phyloP scores from a whole-genome alignment of 306 rosid genomes.

The Clitoria ternatea region DNA sequence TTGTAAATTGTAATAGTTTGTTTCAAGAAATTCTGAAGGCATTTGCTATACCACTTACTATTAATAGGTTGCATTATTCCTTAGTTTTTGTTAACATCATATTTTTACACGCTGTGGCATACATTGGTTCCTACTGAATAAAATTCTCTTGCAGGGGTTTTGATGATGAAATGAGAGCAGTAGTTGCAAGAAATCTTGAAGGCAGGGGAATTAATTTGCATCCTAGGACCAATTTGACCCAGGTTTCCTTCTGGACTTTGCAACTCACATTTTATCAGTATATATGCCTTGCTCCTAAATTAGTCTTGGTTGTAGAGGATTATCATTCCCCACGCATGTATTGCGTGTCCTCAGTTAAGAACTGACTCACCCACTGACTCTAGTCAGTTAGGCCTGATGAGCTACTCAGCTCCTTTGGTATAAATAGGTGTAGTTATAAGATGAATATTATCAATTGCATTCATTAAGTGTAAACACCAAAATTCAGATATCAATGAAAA shows the following conservation, averaged over 20 bases:
- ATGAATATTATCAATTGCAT: too few relatives aligned
- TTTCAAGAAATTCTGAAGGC: neutral
- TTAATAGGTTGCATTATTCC: neutral
- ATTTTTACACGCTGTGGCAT: neutral
- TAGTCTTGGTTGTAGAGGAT: too few relatives aligned
- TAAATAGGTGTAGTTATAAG: too few relatives aligned
- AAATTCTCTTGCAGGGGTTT: slow-evolving; percentile 66
- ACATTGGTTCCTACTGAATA: neutral
- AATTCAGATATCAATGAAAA: too few relatives aligned
- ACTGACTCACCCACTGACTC: too few relatives aligned
- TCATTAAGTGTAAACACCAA: too few relatives aligned
- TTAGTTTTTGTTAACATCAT: neutral
- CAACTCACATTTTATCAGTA: neutral
- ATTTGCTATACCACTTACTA: neutral
- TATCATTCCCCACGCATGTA: too few relatives aligned
- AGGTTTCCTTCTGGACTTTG: slow-evolving; percentile 38
- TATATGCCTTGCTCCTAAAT: too few relatives aligned
- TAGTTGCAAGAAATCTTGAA: slow-evolving; percentile 90
- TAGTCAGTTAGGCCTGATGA: too few relatives aligned
- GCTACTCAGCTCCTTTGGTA: too few relatives aligned
- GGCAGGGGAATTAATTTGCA: slow-evolving; percentile 88
- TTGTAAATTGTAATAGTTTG: neutral
- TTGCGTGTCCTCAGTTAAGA: too few relatives aligned
- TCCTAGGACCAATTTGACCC: slow-evolving; percentile 62
- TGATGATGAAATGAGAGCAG: slow-evolving; percentile 98